A percentile compares a stretch with the other conserved stretches of the same genome.
phyloP scores from a whole-genome alignment of 805 yeast species.

The Lachancea cidri region DNA sequence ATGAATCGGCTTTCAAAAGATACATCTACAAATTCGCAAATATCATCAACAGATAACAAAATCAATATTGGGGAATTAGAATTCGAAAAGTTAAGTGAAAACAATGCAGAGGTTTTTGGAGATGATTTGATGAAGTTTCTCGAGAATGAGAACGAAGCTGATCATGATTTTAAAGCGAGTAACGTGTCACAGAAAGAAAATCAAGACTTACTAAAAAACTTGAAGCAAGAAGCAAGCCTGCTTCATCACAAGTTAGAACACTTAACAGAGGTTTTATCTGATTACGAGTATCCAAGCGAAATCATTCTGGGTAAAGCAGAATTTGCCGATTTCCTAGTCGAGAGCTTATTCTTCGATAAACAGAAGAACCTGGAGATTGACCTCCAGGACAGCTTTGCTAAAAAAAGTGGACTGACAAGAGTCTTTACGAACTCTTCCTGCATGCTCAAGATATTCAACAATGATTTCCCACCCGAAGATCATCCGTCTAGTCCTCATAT shows the following conservation, averaged over 20 bases:
- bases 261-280: slow-evolving; percentile 20
- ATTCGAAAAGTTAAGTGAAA: slow-evolving; percentile 29
- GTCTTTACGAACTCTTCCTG: slow-evolving; percentile 6
- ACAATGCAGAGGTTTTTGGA: slow-evolving; percentile 30
- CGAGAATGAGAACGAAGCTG: slow-evolving; percentile 11
- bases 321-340: slow-evolving; percentile 16
- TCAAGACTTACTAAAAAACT: slow-evolving; percentile 12
- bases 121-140: slow-evolving; percentile 24
- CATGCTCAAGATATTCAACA: neutral
- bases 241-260: slow-evolving; percentile 21
- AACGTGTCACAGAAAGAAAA: slow-evolving; percentile 1
- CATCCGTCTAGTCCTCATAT: slow-evolving; percentile 1
- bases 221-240: slow-evolving; percentile 24
- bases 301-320: slow-evolving; percentile 13
- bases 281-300: slow-evolving; percentile 25
- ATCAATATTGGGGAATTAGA: slow-evolving; percentile 28
- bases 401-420: slow-evolving; percentile 9
- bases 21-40: slow-evolving; percentile 7
- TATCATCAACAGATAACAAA: slow-evolving; percentile 6
- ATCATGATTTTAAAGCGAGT: neutral
- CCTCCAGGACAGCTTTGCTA: slow-evolving; percentile 8
- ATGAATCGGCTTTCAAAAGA: slow-evolving; percentile 14
- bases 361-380: slow-evolving; percentile 12
- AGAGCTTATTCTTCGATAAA: slow-evolving; percentile 13
- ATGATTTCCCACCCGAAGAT: neutral